Evolutionary conservation across 768 basidiomycete species (phyloP).

Genomic region (Termitomyces bulborhizus): DNA sequence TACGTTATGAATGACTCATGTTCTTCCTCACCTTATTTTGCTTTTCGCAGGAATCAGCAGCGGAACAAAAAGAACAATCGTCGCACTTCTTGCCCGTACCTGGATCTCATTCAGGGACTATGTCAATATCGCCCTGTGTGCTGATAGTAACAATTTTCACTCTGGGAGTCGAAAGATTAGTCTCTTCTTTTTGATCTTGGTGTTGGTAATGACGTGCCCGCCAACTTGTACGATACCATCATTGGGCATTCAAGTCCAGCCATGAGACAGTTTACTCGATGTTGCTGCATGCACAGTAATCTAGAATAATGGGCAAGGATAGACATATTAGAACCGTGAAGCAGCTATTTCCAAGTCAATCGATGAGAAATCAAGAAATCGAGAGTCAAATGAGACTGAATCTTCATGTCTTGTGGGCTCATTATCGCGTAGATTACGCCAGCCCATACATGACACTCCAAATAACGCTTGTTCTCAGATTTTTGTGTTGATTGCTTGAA

Average conservation of each 20-base stretch:
- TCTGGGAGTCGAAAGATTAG: constrained; percentile 6
- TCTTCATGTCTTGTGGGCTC: no score
- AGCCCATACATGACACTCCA: no score
- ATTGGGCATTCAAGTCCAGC: neutral
- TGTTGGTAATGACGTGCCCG: neutral
- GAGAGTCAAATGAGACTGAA: no score
- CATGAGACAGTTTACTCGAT: no score
- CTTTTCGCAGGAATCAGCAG: constrained; percentile 45
- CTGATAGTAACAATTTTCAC: constrained; percentile 15
- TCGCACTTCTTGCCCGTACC: constrained; percentile 57
- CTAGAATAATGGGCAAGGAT: neutral
- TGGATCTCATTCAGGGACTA: constrained; percentile 32
- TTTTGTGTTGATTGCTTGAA: no score
- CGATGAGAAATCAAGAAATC: no score
- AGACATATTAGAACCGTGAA: neutral
- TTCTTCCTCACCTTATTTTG: neutral
- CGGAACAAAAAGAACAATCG: constrained; percentile 24
- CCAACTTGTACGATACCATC: neutral
- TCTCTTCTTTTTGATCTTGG: neutral
- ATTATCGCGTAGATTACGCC: no score
- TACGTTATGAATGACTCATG: constrained; percentile 20
- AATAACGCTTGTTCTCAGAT: no score
- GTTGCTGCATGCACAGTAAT: no score
- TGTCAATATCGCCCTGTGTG: constrained; percentile 19
- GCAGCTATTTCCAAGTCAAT: no score